These are phyloP conservation scores for Rhodotorula kratochvilovae DNA, from an alignment of 768 basidiomycete genomes.

Conservation along the genomic window DNA sequence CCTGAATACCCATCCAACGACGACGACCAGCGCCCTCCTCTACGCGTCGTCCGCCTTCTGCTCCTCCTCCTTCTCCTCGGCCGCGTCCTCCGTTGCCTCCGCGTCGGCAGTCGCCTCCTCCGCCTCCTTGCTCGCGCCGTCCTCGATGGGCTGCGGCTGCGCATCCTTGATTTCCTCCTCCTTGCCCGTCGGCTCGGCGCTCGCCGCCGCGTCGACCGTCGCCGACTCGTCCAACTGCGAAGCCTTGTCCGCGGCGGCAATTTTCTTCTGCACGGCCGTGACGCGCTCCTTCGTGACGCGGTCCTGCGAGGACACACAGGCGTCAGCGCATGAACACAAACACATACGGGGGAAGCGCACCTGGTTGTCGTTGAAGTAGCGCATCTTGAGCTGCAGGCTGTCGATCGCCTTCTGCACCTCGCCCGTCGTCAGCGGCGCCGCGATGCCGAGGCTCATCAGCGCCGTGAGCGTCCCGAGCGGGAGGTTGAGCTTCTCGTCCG, in stretches of 20 bases:
- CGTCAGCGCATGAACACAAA: no score
- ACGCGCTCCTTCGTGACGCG: constrained; percentile 42
- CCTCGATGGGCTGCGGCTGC: constrained; percentile 16
- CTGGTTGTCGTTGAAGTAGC: constrained; percentile 92
- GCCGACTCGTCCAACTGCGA: not conserved
- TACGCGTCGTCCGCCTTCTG: not conserved
- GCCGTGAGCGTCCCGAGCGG: constrained; percentile 82
- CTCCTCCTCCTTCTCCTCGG: not conserved
- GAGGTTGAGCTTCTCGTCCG: constrained; percentile 60
- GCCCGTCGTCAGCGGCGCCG: constrained; percentile 68
- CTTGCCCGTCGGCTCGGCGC: constrained; percentile 3
- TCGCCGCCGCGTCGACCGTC: constrained; percentile 13
- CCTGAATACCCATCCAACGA: no score
- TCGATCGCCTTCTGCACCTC: constrained; percentile 81
- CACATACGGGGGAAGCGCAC: no score
- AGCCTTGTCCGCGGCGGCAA: constrained; percentile 64
- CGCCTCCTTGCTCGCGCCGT: not conserved
- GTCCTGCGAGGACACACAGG: constrained; percentile 30
- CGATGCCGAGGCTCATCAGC: constrained; percentile 79
- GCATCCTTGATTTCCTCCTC: constrained; percentile 21
- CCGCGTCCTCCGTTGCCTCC: no score
- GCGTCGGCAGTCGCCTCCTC: no score
- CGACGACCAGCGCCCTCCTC: no score
- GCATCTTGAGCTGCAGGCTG: constrained; percentile 87
- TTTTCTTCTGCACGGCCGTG: constrained; percentile 55